Conservation (phyloP, 768 basidiomycete genomes). For the Mycena floridula region DNA sequence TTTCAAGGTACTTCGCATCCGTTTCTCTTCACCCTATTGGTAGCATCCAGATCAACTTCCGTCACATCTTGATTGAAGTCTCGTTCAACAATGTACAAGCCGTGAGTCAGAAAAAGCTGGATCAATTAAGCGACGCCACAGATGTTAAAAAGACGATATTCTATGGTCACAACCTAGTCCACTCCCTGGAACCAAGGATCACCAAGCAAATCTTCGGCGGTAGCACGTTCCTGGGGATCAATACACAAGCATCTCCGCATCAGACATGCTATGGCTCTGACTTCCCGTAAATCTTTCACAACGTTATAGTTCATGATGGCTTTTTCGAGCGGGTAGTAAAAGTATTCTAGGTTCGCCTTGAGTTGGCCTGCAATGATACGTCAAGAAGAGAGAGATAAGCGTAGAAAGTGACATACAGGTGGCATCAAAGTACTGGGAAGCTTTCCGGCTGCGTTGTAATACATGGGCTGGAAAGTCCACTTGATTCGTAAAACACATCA, state of each 20-base stretch:
- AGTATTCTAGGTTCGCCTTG: neutral
- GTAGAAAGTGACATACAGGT: neutral
- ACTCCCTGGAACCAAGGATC: conserved; percentile 10
- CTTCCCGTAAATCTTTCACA: no score
- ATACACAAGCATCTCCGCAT: conserved; percentile 9
- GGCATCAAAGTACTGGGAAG: conserved; percentile 1
- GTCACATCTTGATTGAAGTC: no score
- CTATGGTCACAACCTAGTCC: no score
- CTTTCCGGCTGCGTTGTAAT: neutral
- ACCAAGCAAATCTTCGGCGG: conserved; percentile 9
- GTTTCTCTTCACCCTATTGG: no score
- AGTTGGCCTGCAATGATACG: neutral
- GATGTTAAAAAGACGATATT: no score
- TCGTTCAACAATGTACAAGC: no score
- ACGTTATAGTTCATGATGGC: neutral
- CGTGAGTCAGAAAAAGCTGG: no score
- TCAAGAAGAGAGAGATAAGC: no score
- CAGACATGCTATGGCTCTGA: conserved; percentile 4
- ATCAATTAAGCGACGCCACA: no score
- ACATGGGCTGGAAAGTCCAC: neutral
- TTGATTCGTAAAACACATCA: conserved; percentile 1
- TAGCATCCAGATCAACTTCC: no score
- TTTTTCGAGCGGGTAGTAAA: neutral
- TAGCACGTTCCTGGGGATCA: conserved; percentile 7
- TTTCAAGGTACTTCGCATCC: no score